These are phyloP conservation scores for Vitis riparia DNA, from an alignment of 164 flowering plant genomes.

Conservation along the genomic window DNA sequence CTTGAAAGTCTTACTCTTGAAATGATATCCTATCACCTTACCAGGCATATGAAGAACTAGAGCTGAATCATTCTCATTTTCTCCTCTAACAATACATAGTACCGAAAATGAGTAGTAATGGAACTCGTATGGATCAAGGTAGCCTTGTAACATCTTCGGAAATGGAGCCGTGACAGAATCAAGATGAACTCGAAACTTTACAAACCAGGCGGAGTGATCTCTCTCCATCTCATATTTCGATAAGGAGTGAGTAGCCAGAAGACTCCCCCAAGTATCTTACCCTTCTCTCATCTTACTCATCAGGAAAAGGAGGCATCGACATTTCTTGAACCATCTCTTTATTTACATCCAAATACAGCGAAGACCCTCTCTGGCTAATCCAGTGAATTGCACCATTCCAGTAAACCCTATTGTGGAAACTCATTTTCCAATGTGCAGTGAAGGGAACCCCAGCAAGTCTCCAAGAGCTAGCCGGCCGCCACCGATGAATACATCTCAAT, in stretches of 20 bases:
- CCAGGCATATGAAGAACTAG: constrained; percentile 25
- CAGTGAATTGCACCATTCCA: constrained; percentile 26
- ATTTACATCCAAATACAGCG: constrained; percentile 10
- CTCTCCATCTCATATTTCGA: constrained; percentile 18
- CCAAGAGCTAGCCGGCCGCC: constrained; percentile 4
- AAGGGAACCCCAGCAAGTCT: constrained; percentile 8
- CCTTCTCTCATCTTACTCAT: neutral
- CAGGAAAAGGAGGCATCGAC: constrained; percentile 12
- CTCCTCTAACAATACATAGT: constrained; percentile 13
- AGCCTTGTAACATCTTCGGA: constrained; percentile 15
- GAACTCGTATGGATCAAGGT: neutral
- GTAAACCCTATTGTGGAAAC: constrained; percentile 5
- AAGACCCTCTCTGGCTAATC: constrained; percentile 1
- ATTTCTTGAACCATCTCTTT: constrained; percentile 5
- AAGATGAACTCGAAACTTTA: constrained; percentile 20
- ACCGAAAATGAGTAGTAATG: neutral
- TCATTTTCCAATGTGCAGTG: neutral
- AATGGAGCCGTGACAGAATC: constrained; percentile 1
- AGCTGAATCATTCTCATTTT: constrained; percentile 18
- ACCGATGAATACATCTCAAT: constrained; percentile 25
- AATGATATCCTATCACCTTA: constrained; percentile 17
- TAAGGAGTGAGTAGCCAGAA: constrained; percentile 2
- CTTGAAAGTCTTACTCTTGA: constrained; percentile 13
- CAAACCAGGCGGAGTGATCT: constrained; percentile 22
- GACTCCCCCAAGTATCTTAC: constrained; percentile 9